phyloP scores from a whole-genome alignment of 805 yeast species.

The Spathaspora girioi region DNA sequence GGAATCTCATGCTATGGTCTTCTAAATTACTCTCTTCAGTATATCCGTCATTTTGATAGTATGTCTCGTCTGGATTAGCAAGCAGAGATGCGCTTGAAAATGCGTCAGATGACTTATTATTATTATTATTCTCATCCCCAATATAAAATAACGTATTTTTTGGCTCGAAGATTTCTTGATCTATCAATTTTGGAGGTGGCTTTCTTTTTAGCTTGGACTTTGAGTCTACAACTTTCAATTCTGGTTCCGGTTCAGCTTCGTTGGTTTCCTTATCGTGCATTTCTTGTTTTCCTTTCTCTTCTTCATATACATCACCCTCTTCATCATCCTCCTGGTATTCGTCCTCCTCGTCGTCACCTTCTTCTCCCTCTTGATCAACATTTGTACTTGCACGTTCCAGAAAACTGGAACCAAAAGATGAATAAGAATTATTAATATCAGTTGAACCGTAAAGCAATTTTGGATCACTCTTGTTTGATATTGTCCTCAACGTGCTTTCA shows the following conservation, averaged over 20 bases:
- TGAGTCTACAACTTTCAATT: not conserved
- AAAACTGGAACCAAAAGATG: conserved; percentile 23
- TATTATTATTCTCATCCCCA: not conserved
- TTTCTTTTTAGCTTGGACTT: conserved; percentile 16
- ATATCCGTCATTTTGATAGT: not conserved
- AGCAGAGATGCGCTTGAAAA: conserved; percentile 4
- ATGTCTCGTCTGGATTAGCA: not conserved
- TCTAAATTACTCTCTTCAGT: not conserved
- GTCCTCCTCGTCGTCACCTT: not conserved
- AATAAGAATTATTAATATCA: conserved; percentile 17
- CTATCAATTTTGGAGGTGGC: conserved; percentile 22
- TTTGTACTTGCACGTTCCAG: conserved; percentile 14
- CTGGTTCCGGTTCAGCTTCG: not conserved
- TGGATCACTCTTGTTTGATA: not conserved
- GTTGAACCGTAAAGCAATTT: not conserved
- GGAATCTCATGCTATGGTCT: conserved; percentile 15
- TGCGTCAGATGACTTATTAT: conserved; percentile 4
- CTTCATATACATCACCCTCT: not conserved
- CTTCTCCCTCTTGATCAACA: not conserved
- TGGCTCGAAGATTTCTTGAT: not conserved
- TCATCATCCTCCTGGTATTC: not conserved
- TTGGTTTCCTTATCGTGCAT: not conserved
- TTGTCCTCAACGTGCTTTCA: not conserved
- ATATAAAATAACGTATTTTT: not conserved
- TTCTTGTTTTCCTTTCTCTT: not conserved